Conservation (phyloP, 2,329 filamentous ascomycete species). For the Leptographium galeiforme region DNA sequence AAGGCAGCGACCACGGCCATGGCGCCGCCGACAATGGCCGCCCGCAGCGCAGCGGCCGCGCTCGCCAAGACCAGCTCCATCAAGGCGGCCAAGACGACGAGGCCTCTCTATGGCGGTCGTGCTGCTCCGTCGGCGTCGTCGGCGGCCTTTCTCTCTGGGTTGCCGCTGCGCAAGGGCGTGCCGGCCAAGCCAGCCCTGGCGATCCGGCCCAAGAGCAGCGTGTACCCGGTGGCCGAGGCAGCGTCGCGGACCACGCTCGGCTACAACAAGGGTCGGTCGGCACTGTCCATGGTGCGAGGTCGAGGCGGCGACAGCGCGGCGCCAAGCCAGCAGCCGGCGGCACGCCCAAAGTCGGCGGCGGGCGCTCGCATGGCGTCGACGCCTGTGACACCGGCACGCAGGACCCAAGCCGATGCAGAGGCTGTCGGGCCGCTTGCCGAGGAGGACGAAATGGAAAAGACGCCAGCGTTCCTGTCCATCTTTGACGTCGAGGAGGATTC, state of each 20-base stretch:
- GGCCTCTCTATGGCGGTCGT: conserved; percentile 12
- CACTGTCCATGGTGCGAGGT: conserved; percentile 31
- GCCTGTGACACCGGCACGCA: not conserved
- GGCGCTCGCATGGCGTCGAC: not conserved
- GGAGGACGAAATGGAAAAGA: conserved; percentile 20
- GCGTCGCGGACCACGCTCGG: conserved; percentile 73
- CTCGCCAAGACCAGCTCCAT: conserved; percentile 27
- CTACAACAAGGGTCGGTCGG: conserved; percentile 62
- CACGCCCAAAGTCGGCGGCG: not conserved
- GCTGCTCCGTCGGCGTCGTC: not conserved
- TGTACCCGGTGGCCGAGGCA: conserved; percentile 34
- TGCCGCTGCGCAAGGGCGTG: conserved; percentile 7
- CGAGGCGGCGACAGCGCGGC: not conserved
- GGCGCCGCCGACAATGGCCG: conserved; percentile 35
- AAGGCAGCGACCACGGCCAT: not conserved
- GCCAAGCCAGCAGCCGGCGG: not conserved
- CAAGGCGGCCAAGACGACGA: conserved; percentile 11
- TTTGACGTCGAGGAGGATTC: conserved; percentile 35
- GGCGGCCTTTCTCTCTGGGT: conserved; percentile 1
- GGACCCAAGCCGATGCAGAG: not conserved
- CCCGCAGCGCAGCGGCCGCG: conserved; percentile 41
- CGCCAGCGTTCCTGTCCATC: conserved; percentile 42
- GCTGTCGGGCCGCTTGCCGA: not conserved
- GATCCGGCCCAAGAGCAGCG: conserved; percentile 4
- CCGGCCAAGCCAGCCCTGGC: conserved; percentile 1